A percentile compares a stretch with the other conserved stretches of the same genome.
Evolutionary conservation across 2,329 filamentous ascomycete genomes (phyloP).

Genomic region (Alternaria sp.): DNA sequence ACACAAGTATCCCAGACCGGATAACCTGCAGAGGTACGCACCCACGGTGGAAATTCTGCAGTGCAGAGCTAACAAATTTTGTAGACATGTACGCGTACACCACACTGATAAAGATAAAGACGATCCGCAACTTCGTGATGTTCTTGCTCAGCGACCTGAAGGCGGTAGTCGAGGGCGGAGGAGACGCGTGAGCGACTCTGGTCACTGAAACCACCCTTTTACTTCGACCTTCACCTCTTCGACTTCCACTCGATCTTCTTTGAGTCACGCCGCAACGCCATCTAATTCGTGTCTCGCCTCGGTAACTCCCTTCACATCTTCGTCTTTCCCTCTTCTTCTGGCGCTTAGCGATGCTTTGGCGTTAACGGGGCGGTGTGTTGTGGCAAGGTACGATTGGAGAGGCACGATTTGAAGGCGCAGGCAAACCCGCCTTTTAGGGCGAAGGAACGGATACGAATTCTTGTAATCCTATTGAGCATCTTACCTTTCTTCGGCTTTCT

Average conservation of each 20-base stretch:
- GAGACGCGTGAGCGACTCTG: constrained; percentile 60
- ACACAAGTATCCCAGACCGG: constrained; percentile 91
- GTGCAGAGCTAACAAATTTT: neutral
- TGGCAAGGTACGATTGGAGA: neutral
- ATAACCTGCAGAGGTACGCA: constrained; percentile 88
- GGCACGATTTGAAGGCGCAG: neutral
- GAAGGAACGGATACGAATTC: neutral
- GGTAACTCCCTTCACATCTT: neutral
- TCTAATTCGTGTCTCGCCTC: neutral
- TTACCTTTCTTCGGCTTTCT: neutral
- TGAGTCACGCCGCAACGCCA: neutral
- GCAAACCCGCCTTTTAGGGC: neutral
- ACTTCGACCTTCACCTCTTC: neutral
- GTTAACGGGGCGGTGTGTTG: neutral
- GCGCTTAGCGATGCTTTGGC: neutral
- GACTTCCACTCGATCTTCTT: neutral
- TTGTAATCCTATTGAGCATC: neutral
- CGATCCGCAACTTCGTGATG: constrained; percentile 78
- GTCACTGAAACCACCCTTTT: neutral
- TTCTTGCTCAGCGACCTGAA: constrained; percentile 84
- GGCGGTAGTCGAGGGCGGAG: constrained; percentile 81
- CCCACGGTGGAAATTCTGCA: neutral
- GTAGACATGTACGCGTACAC: constrained; percentile 88
- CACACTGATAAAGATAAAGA: constrained; percentile 90
- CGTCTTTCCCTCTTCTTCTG: neutral